Evolutionary conservation across 2,329 filamentous ascomycete species (phyloP), one percentile per base, ranked within the genome.

Genomic region (Talaromyces sp.): DNA sequence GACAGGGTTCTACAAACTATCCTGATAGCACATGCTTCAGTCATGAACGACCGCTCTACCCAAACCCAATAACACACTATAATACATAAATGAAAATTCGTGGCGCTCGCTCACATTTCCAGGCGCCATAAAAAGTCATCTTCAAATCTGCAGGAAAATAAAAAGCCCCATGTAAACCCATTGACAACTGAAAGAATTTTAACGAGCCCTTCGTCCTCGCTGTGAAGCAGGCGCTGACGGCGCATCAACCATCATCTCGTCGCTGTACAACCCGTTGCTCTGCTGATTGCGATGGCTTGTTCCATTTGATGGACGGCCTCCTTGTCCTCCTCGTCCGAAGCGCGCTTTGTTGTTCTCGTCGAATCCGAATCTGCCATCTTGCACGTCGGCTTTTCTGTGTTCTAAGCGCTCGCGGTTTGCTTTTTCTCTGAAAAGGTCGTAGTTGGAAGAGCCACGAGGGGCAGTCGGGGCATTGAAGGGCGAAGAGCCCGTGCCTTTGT

Each of bases 161-260:
- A 19, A 54, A 21, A 2, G 19, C 38, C 2, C 2, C 6, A 38
- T 17, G 14, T 32, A 14, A 54, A 54, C 3, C 29, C 24, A 55
- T 19, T 55, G 17, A 14, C 11, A 17, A 17, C 8, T 17, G 17
- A n/a, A 2, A 55, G n/a, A 38, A 19, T n/a, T n/a, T 46, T 31
- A 61, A 53, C 56, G 59, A 43, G 41, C 50, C 27, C 52, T 53
- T 51, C 59, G 59, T n/a, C 51, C 51, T 3, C 59, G 59, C 14
- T 61, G 56, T n/a, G 59, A 55, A 17, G 50, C 41, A 14, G 55
- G 29, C 41, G 21, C 51, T 11, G 65, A 55, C 12, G 73, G 72
- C n/a, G 68, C 66, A 64, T 77, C 75, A 17, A 73, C 66, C 70
- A 75, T 72, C 73, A 77, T 76, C 60, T 73, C 63, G 61, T 77